Conservation (phyloP, 495 filamentous ascomycete genomes). For the Beverwykella pulmonaria region DNA sequence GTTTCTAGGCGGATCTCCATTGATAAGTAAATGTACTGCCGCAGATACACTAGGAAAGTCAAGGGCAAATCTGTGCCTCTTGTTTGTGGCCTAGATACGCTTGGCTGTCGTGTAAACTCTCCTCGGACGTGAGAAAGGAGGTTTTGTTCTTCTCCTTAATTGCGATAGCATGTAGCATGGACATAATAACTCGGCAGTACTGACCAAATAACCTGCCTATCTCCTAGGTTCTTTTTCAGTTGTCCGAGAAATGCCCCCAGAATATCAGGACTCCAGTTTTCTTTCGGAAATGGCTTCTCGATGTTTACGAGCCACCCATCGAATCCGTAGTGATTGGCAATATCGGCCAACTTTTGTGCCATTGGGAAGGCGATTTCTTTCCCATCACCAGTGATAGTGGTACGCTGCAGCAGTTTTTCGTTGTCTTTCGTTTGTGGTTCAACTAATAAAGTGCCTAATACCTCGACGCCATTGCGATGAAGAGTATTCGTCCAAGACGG, state of each 20-base stretch:
- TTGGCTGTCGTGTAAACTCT: no score
- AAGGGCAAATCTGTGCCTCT: no score
- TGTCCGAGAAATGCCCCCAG: conserved; percentile 44
- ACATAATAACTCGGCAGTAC: conserved; percentile 8
- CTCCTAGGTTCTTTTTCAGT: conserved; percentile 39
- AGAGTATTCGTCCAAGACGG: conserved; percentile 51
- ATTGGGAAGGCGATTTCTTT: conserved; percentile 40
- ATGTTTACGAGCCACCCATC: conserved; percentile 55
- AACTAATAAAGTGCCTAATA: conserved; percentile 50
- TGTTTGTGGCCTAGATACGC: no score
- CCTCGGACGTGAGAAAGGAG: no score
- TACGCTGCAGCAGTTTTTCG: conserved; percentile 40
- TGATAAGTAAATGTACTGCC: no score
- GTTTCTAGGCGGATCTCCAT: no score
- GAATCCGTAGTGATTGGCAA: conserved; percentile 50
- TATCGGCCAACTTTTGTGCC: conserved; percentile 45
- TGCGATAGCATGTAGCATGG: not conserved
- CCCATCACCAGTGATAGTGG: not conserved
- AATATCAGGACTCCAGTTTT: conserved; percentile 30
- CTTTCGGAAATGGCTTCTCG: conserved; percentile 48
- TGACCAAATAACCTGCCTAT: conserved; percentile 45
- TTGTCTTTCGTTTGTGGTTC: conserved; percentile 44
- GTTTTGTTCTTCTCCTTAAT: no score
- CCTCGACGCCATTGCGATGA: conserved; percentile 51
- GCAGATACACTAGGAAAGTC: no score